A percentile compares a stretch with the other conserved stretches of the same genome.
Evolutionary conservation across 495 filamentous ascomycete genomes (phyloP).

Genomic region (Xylaria curta): DNA sequence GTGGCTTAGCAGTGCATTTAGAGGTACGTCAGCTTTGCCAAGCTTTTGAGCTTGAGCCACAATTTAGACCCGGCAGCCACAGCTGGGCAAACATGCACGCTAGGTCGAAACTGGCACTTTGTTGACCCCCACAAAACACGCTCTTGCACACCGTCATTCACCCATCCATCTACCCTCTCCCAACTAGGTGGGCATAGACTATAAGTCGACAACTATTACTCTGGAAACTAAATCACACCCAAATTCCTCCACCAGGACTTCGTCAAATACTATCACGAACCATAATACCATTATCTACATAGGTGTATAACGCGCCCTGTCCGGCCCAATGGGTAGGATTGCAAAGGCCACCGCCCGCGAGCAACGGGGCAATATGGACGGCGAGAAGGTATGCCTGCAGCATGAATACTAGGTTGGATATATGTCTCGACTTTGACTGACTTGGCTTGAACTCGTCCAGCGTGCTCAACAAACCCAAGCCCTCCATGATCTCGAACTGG

Average conservation of each 20-base stretch:
- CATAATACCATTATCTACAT: neutral
- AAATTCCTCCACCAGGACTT: neutral
- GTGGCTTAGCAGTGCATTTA: neutral
- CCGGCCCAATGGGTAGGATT: constrained; percentile 36
- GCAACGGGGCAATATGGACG: constrained; percentile 49
- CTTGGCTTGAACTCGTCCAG: neutral
- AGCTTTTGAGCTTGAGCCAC: constrained; percentile 12
- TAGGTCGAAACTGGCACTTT: constrained; percentile 39
- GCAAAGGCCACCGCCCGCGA: constrained; percentile 34
- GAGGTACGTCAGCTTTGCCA: neutral
- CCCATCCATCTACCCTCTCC: neutral
- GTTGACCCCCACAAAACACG: constrained; percentile 43
- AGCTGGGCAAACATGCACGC: constrained; percentile 1
- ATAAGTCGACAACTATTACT: constrained; percentile 14
- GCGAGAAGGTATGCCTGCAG: constrained; percentile 44
- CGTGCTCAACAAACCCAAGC: constrained; percentile 40
- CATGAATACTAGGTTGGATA: neutral
- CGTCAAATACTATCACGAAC: neutral
- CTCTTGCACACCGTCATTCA: constrained; percentile 26
- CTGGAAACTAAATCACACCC: neutral
- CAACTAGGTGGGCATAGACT: neutral
- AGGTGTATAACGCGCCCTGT: constrained; percentile 34
- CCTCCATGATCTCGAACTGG: constrained; percentile 64
- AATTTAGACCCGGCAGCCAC: neutral
- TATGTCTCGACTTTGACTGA: neutral